Evolutionary conservation across 371 early-diverging fungal genomes (phyloP), one percentile per base, ranked within the genome.

Genomic region (Globomyces sp.): DNA sequence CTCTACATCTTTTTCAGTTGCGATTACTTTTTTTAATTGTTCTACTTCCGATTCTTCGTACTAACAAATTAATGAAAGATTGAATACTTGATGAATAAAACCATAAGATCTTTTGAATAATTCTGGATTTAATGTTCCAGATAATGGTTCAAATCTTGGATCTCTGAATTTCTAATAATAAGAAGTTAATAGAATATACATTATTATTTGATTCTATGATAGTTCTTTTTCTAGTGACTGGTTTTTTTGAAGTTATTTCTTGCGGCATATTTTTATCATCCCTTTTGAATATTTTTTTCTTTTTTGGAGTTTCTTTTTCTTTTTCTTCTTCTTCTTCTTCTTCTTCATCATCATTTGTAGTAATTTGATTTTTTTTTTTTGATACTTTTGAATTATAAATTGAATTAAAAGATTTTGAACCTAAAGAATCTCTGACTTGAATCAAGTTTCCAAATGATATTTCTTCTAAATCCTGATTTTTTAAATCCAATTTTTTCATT

Each of bases 71-170:
- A 24, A 24, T 24, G 24, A 24, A 24, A 24, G 24, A 24, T 24
- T 24, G 24, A 24, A 24, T 24, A 24, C 24, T 24, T 24, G 24
- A 24, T 24, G 24, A 24, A 95, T 63, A 72, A 94, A 95, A 0
- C 75, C 80, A 73, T 94, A 95, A 4, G 93, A 90, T 63, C 89
- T 87, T 68, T 91, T 86, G 71, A 91, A 95, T 43, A 94, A 72
- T 49, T 90, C 94, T 53, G 87, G 85, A 75, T 94, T 93, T 57
- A 90, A 80, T 46, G 87, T 80, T n/a, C 96, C 96, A 0, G 89
- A 85, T 44, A 90, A 68, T 47, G 82, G 84, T 74, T 94, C 94
- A 74, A 95, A 95, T 51, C 96, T 82, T 50, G 96, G 96, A 76
- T 95, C 96, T 36, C 92, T 86, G 34, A 82, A 77, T 84, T 86